These are phyloP conservation scores for Claviceps maximensis DNA, from an alignment of 2,329 filamentous ascomycete genomes.

Conservation along the genomic window DNA sequence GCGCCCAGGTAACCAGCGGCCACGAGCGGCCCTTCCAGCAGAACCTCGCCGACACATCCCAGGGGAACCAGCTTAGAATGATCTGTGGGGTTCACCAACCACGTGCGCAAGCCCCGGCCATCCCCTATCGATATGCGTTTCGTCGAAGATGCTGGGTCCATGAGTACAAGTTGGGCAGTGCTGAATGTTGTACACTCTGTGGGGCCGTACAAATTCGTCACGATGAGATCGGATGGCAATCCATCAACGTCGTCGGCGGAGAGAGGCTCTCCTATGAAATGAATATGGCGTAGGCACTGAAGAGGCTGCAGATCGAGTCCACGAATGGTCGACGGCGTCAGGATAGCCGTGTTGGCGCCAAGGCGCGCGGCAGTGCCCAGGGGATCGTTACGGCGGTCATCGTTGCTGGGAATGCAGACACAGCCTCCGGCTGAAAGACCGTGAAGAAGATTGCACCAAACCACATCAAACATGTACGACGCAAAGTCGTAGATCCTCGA, in stretches of 20 bases:
- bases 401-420: conserved; percentile 25
- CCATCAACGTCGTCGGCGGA: neutral
- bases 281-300: conserved; percentile 25
- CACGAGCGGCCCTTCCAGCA: conserved; percentile 30
- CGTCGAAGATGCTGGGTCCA: neutral
- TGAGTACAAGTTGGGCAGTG: neutral
- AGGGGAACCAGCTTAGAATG: conserved; percentile 13
- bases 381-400: conserved; percentile 34
- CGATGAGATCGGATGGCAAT: neutral
- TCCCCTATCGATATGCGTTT: neutral
- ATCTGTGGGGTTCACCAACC: conserved; percentile 17
- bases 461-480: conserved; percentile 8
- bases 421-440: conserved; percentile 7
- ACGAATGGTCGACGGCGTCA: conserved; percentile 33
- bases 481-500: conserved; percentile 7
- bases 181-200: conserved; percentile 10
- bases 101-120: conserved; percentile 8
- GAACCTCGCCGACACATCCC: conserved; percentile 20
- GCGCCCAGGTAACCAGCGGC: conserved; percentile 35
- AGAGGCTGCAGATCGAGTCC: conserved; percentile 27
- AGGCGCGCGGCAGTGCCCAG: conserved; percentile 25
- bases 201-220: conserved; percentile 10
- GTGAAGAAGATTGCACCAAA: conserved; percentile 3
- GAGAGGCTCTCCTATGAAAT: conserved; percentile 30
- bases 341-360: conserved; percentile 28